Base-by-base conservation (phyloP, 164 flowering plant genomes). In the Saururus chinensis region DNA sequence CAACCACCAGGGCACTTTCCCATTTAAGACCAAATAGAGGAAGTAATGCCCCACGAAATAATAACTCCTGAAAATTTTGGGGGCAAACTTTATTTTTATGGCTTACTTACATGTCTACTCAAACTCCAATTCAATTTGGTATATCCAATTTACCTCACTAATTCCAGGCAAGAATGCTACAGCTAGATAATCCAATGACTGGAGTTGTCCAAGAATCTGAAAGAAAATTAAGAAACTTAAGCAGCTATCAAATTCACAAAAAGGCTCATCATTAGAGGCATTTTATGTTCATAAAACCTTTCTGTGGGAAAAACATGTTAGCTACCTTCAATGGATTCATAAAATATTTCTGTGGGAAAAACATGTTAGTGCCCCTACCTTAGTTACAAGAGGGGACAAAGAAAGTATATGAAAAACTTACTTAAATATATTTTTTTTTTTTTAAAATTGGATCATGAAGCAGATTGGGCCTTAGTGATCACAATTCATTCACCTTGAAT, bases 141-240 rank as follows among this genome's bases (percentile, higher is more conserved):
- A 14, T 42, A 42, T 10, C 40, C 48, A 25, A 57, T 64, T 69
- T 64, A 87, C 98, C 89, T 92, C 98, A 65, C 88, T 86, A 57
- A 87, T 37, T 21, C 98, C 98, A 56, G 98, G 88, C 58, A 92
- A 67, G 63, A 87, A 79, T 59, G 98, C 83, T 49, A 92, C 92
- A 4, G 79, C 64, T 9, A 84, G 40, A 71, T 86, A 92, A 80
- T 92, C 96, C 65, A 83, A 57, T 30, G 95, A 87, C 57, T 83
- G 74, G n/a, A 92, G 82, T 20, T 86, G 79, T 53, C 89, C 66
- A 61, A 92, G 96, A 55, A 92, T 89, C 96, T 92, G 81, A 59
- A 74, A 56, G 17, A 14, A 42, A 42, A 42, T 42, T 42, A 30
- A 30, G 49, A 10, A 42, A 42, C 17, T 10, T 10, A 10, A 14